Percentiles rank a stretch among this genome's conserved stretches.
Conservation (phyloP, 495 filamentous ascomycete species). For the Xylaria scruposa region DNA sequence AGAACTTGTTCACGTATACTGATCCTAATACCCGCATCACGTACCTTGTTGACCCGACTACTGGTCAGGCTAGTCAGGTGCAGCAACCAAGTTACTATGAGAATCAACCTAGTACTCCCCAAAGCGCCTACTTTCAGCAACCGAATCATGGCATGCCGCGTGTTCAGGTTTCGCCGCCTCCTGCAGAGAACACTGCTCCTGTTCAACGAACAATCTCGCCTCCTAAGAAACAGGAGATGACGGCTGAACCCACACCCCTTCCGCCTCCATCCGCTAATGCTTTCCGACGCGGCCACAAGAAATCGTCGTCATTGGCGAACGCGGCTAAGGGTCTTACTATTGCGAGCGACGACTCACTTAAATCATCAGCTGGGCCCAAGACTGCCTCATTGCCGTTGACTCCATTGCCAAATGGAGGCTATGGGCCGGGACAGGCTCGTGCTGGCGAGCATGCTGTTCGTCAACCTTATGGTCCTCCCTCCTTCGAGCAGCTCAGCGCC, state of each 20-base stretch:
- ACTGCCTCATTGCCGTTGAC: conserved; percentile 79
- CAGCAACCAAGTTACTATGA: conserved; percentile 39
- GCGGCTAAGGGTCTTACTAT: conserved; percentile 64
- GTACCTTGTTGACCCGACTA: conserved; percentile 61
- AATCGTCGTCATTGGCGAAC: conserved; percentile 79
- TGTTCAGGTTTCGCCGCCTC: conserved; percentile 82
- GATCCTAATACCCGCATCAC: conserved; percentile 83
- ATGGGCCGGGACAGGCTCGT: conserved; percentile 90
- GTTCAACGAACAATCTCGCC: conserved; percentile 68
- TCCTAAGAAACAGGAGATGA: conserved; percentile 65
- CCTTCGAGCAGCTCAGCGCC: conserved; percentile 86
- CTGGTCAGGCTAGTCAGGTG: conserved; percentile 46
- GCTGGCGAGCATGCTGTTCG: conserved; percentile 94
- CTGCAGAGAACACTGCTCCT: conserved; percentile 57
- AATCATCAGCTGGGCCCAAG: conserved; percentile 72
- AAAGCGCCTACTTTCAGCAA: conserved; percentile 48
- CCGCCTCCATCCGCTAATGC: conserved; percentile 82
- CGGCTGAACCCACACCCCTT: conserved; percentile 72
- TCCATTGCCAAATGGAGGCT: conserved; percentile 78
- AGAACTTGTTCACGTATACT: conserved; percentile 78
- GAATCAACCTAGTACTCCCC: conserved; percentile 38
- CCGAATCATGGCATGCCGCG: conserved; percentile 56
- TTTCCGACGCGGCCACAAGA: conserved; percentile 92
- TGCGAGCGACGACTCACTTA: conserved; percentile 60
- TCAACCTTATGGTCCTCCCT: conserved; percentile 91